Conservation (phyloP, 2,329 filamentous ascomycete species). For the Thelonectria blattea region DNA sequence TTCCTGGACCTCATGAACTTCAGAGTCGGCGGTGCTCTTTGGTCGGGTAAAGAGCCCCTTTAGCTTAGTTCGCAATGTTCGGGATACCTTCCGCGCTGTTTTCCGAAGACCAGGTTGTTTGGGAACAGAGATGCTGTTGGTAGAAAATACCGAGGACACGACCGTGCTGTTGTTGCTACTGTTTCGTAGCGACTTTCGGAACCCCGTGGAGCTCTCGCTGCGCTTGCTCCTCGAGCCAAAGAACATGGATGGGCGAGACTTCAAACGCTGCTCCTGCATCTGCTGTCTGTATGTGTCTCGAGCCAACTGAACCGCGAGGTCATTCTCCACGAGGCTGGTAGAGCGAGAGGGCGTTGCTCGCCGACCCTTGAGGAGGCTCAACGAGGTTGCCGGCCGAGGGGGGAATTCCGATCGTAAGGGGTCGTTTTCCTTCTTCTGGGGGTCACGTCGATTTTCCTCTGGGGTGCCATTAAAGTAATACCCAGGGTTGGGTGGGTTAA, state of each 20-base stretch:
- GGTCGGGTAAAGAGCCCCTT: conserved; percentile 49
- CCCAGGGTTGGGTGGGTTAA: conserved; percentile 25
- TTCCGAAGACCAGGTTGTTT: conserved; percentile 49
- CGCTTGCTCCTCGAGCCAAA: conserved; percentile 48
- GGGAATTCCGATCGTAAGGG: conserved; percentile 12
- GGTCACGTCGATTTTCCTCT: conserved; percentile 13
- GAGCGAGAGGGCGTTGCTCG: conserved; percentile 32
- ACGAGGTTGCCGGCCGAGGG: conserved; percentile 57
- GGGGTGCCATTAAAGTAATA: conserved; percentile 21
- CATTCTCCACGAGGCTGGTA: conserved; percentile 37
- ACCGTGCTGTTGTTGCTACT: conserved; percentile 50
- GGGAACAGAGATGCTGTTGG: conserved; percentile 28
- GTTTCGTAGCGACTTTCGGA: conserved; percentile 58
- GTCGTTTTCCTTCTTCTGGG: conserved; percentile 40
- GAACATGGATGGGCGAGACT: conserved; percentile 51
- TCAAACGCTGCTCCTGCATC: conserved; percentile 44
- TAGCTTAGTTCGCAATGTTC: conserved; percentile 65
- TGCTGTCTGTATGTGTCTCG: conserved; percentile 46
- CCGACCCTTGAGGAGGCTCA: conserved; percentile 55
- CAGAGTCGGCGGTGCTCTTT: conserved; percentile 27
- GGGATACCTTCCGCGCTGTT: conserved; percentile 67
- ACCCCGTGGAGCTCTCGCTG: conserved; percentile 43
- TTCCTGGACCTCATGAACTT: conserved; percentile 19
- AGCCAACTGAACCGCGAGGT: conserved; percentile 45
- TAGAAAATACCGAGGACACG: conserved; percentile 41